Base-by-base conservation (phyloP, 164 flowering plant species). In the grape (Vitis vinifera) region DNA sequence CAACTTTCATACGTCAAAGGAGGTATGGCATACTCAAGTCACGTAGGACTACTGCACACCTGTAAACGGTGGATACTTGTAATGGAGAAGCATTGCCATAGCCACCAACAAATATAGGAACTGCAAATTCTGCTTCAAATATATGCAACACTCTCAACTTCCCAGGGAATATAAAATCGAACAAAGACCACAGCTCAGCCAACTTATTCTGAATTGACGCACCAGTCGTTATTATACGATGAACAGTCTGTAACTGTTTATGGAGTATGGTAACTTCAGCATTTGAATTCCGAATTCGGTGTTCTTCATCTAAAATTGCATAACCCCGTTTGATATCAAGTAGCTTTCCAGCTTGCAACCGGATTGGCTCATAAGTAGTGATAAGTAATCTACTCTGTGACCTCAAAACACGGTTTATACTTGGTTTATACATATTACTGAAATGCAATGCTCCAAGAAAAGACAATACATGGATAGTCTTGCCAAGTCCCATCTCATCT, bases 401-500 rank as follows among this genome's bases (percentile, higher is more conserved):
- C 66, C 76, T 77, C 78, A 87, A 71, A 66, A 92, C 87, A 74
- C 89, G 84, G 60, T 85, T 83, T 70, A 94, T 87, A 78, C 99
- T 96, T 23, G 99, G 97, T 72, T 86, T 91, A 76, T 90, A 96
- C 97, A 91, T 86, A 23, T 84, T 77, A 81, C 99, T 96, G 75
- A 84, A 91, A 81, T 96, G 99, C 84, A 96, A 83, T 66, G 99
- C 87, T 71, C 90, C 97, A 71, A 96, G 95, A 65, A 96, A 96
- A 59, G 97, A 75, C 65, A 96, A 57, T 16, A 96, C 89, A 76
- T 96, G 99, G 70, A 96, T 77, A 47, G 98, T 96, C 82, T 96
- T 96, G 55, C 99, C 99, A 71, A 96, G 97, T 67, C 99, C 99
- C 99, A 96, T 96, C 78, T 96, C 99, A 82, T 96, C 98, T 55